These are phyloP conservation scores for Pseudopithomyces chartarum DNA, from an alignment of 2,329 filamentous ascomycete species.

Conservation along the genomic window DNA sequence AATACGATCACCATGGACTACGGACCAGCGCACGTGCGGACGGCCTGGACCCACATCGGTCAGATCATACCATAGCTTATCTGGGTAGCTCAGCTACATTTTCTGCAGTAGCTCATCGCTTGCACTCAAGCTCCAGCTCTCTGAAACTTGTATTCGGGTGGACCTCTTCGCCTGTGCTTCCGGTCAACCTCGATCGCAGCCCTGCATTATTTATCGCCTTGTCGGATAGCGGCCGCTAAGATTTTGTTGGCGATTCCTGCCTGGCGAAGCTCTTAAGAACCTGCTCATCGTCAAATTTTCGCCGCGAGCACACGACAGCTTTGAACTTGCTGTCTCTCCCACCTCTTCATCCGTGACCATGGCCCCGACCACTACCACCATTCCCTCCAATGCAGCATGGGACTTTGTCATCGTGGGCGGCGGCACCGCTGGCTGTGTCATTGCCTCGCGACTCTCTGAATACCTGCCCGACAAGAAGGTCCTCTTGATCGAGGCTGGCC, in stretches of 20 bases:
- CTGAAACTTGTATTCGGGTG: not conserved
- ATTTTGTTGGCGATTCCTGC: not conserved
- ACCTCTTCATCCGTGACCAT: constrained; percentile 19
- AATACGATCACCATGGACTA: not conserved
- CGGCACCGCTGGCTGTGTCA: constrained; percentile 84
- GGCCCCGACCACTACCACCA: constrained; percentile 66
- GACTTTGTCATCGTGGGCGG: constrained; percentile 88
- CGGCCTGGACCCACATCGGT: constrained; percentile 27
- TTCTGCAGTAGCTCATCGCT: constrained; percentile 25
- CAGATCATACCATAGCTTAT: constrained; percentile 29
- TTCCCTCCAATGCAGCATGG: constrained; percentile 67
- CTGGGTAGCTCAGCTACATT: constrained; percentile 33
- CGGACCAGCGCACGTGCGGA: constrained; percentile 24
- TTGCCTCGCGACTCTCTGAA: constrained; percentile 78
- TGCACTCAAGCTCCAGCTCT: not conserved
- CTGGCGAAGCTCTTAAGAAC: constrained; percentile 8
- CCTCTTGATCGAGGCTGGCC: constrained; percentile 85
- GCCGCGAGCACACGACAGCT: constrained; percentile 2
- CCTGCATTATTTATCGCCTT: constrained; percentile 8
- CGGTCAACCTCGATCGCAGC: not conserved
- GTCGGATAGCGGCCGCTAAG: constrained; percentile 5
- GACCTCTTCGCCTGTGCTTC: not conserved
- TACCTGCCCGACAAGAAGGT: constrained; percentile 83
- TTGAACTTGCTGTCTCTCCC: not conserved
- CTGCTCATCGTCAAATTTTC: constrained; percentile 6